Percentiles rank a stretch among this genome's conserved stretches.
These are phyloP conservation scores for Clausena lansium DNA, from an alignment of 345 rosid genomes.

Conservation along the genomic window DNA sequence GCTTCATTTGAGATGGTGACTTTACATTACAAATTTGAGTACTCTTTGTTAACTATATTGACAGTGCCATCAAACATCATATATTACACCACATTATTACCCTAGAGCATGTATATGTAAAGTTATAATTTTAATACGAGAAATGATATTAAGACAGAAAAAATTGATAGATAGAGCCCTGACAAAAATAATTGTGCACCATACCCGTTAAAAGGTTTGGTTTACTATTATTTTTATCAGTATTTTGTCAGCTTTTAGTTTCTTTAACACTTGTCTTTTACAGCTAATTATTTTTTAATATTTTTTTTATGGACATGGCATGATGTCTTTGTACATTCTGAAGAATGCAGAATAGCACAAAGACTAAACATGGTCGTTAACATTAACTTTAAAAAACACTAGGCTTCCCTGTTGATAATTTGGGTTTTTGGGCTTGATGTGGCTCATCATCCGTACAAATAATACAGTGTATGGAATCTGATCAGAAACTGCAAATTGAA, in stretches of 20 bases:
- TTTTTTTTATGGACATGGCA: too few species aligned
- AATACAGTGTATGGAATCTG: background rate
- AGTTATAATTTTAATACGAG: background rate
- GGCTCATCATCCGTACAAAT: background rate
- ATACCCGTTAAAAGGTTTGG: too few species aligned
- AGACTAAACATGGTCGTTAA: background rate
- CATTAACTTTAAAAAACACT: background rate
- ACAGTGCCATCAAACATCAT: constrained; percentile 13
- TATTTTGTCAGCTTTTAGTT: too few species aligned
- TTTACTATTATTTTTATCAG: too few species aligned
- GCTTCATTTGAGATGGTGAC: constrained; percentile 34
- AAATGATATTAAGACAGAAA: too few species aligned
- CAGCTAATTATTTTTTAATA: too few species aligned
- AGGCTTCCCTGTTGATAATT: background rate
- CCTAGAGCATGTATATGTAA: background rate
- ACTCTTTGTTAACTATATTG: too few species aligned
- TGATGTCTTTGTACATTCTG: background rate
- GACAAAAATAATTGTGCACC: too few species aligned
- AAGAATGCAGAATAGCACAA: background rate
- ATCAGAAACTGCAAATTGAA: background rate
- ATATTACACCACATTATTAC: background rate
- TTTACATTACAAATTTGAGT: constrained; percentile 20
- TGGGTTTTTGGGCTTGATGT: background rate
- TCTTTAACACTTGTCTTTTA: too few species aligned
- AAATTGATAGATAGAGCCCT: too few species aligned